These are phyloP conservation scores for Sequoiadendron giganteum DNA, from an alignment of 75 land plant species.

Conservation along the genomic window DNA sequence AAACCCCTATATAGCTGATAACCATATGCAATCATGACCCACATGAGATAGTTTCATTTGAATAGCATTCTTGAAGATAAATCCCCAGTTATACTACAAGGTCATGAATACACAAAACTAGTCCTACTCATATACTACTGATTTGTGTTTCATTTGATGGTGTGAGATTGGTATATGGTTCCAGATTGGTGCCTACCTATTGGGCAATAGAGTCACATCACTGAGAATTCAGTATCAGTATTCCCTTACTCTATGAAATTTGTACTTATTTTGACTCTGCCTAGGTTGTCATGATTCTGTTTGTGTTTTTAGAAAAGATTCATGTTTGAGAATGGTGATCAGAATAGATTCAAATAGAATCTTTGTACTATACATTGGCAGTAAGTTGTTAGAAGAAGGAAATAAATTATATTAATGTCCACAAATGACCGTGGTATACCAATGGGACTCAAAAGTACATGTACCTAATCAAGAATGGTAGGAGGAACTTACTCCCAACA, in stretches of 20 bases:
- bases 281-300: not conserved
- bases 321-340: not conserved
- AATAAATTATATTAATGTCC: not conserved
- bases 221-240: not conserved
- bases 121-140: too few species aligned
- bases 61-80: too few species aligned
- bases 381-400: not conserved
- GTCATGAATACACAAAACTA: too few species aligned
- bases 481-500: not conserved
- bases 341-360: not conserved
- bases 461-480: not conserved
- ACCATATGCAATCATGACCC: too few species aligned
- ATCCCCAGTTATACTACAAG: too few species aligned
- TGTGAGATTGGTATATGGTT: too few species aligned
- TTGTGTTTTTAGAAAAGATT: not conserved
- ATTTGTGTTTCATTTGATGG: too few species aligned
- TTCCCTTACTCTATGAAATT: not conserved
- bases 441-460: not conserved
- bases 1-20: too few species aligned
- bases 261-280: not conserved
- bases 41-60: too few species aligned
- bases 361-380: not conserved
- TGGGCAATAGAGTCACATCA: too few species aligned
- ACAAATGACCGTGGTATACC: not conserved
- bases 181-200: too few species aligned